A percentile compares a stretch with the other conserved stretches of the same genome.
These are phyloP conservation scores for Coemansia sp. DNA, from an alignment of 192 early-diverging fungal species.

Conservation along the genomic window DNA sequence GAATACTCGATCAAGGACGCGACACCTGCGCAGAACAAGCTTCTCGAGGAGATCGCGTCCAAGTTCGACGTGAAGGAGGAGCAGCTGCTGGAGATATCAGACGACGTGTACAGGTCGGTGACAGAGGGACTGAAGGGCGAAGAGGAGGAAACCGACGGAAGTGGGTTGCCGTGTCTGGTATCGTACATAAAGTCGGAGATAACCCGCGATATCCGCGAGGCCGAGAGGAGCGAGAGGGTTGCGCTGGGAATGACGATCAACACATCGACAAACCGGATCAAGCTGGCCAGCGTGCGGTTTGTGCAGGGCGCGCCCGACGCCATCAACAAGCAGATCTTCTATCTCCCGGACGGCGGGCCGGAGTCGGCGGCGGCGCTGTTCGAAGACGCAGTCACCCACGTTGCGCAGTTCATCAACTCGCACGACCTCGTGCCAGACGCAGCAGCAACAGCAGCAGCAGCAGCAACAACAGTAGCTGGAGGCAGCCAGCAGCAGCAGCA, in stretches of 20 bases:
- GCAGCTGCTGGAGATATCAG: constrained; percentile 20
- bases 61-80: constrained; percentile 22
- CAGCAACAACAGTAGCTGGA: too few species aligned
- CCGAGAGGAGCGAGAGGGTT: background rate
- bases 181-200: constrained; percentile 28
- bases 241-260: constrained; percentile 37
- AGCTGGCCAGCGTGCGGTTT: constrained; percentile 41
- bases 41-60: constrained; percentile 20
- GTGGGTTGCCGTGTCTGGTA: constrained; percentile 24
- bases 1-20: constrained; percentile 28
- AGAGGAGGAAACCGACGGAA: constrained; percentile 3
- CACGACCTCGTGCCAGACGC: constrained; percentile 15
- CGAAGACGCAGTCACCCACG: constrained; percentile 81
- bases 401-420: constrained; percentile 71
- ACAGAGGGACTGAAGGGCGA: constrained; percentile 11
- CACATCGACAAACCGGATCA: constrained; percentile 24
- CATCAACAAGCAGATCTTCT: constrained; percentile 49
- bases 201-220: constrained; percentile 19
- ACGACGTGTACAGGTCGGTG: constrained; percentile 22
- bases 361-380: constrained; percentile 13
- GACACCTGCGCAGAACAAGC: constrained; percentile 29
- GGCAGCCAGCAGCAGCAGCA: background rate
- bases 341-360: constrained; percentile 3
- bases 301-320: constrained; percentile 7
- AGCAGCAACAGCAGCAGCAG: too few species aligned